Base-by-base conservation (phyloP, 345 rosid species). In the Sonneratia alba region DNA sequence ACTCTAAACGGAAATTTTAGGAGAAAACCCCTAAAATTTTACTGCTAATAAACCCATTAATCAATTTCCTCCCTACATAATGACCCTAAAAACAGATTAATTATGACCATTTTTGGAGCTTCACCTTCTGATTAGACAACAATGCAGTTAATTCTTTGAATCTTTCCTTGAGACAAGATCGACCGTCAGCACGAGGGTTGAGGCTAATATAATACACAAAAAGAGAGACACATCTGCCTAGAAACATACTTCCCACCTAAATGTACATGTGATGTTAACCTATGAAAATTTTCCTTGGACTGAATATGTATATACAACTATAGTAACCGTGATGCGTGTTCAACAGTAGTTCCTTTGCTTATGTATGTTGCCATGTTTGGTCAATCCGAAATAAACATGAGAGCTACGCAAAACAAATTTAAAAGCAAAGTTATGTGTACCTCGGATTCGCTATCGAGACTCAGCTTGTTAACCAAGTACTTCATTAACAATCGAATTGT, bases 401-500 rank as follows among this genome's bases (percentile, higher is more conserved):
- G 51, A 47, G 51, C 14, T 47, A 47, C 51, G 15, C 51, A 47
- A 47, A 10, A 47, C 51, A 47, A 47, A 47, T 47, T 47, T 47
- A 47, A 47, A 47, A 47, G 51, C 51, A 57, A 57, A 57, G 63
- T 65, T 43, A 82, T 80, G 79, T 92, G 79, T 92, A 95, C 99
- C 99, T 95, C 96, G 71, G 98, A 81, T 85, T 90, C 97, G 86
- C 85, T 87, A 77, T 89, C 96, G 85, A 92, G 68, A 70, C 81
- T 80, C 81, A 95, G 96, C 86, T 92, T 95, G 88, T 84, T 89
- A 81, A 80, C 91, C 79, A 95, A 88, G 81, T 95, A 95, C 89
- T 90, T 95, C 82, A 83, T 87, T 84, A 95, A 70, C 78, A 92
- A 79, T 71, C 94, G 81, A 73, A 95, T 90, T 68, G 99, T 95